Conservation (phyloP, 1,284 basidiomycete genomes). For the Ganoderma sp. region DNA sequence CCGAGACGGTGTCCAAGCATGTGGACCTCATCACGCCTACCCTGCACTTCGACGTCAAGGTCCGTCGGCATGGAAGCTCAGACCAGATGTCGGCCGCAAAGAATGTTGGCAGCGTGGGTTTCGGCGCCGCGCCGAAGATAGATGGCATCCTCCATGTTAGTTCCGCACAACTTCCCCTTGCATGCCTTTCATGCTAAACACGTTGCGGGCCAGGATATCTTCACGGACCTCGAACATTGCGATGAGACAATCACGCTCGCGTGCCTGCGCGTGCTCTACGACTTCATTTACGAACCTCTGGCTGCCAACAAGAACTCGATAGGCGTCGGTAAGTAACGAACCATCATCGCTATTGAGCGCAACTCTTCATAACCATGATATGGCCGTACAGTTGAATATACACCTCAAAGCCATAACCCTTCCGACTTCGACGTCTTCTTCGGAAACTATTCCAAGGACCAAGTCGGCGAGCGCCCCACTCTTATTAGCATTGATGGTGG, state of each 20-base stretch:
- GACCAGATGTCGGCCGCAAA: constrained; percentile 24
- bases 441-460: constrained; percentile 45
- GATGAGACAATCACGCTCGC: constrained; percentile 53
- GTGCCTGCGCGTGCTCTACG: constrained; percentile 59
- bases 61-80: constrained; percentile 18
- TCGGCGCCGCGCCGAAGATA: constrained; percentile 25
- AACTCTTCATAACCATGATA: constrained; percentile 31
- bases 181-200: background rate
- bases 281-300: constrained; percentile 50
- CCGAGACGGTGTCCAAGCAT: constrained; percentile 33
- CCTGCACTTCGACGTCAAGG: constrained; percentile 34
- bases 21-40: constrained; percentile 35
- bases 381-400: constrained; percentile 50
- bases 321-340: constrained; percentile 49
- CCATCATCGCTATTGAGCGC: constrained; percentile 11
- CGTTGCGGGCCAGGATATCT: constrained; percentile 25
- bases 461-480: constrained; percentile 49
- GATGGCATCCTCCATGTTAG: constrained; percentile 52
- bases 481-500: constrained; percentile 50
- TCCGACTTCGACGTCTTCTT: constrained; percentile 55
- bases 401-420: constrained; percentile 52
- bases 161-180: constrained; percentile 34
- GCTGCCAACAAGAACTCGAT: constrained; percentile 53
- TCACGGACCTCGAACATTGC: constrained; percentile 40
- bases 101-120: constrained; percentile 23